Evolutionary conservation across 805 yeast species (phyloP).

Genomic region (Lipomyces mesembrius): DNA sequence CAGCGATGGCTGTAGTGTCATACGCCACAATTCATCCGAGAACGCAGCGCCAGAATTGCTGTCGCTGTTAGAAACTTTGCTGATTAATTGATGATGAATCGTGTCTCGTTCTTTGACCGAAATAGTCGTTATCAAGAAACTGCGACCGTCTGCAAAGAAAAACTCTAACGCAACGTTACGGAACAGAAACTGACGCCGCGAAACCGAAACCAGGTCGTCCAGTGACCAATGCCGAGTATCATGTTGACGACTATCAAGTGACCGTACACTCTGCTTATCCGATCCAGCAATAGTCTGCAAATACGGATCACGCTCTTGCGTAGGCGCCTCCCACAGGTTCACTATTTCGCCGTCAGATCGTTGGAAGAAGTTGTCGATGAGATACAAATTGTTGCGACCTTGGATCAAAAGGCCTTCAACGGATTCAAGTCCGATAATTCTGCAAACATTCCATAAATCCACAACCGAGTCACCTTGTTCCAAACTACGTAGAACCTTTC

Average conservation of each 20-base stretch:
- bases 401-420: constrained; percentile 74
- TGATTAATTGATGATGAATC: constrained; percentile 56
- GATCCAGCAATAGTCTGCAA: constrained; percentile 62
- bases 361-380: constrained; percentile 71
- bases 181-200: constrained; percentile 74
- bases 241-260: constrained; percentile 27
- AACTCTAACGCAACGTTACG: constrained; percentile 82
- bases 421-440: constrained; percentile 75
- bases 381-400: constrained; percentile 67
- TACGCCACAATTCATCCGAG: constrained; percentile 35
- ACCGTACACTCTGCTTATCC: constrained; percentile 43
- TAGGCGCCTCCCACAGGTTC: constrained; percentile 69
- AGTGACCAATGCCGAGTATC: constrained; percentile 57
- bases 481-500: constrained; percentile 72
- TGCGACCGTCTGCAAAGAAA: constrained; percentile 73
- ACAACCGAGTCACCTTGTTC: constrained; percentile 71
- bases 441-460: constrained; percentile 76
- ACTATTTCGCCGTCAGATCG: constrained; percentile 58
- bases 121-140: constrained; percentile 69
- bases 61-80: constrained; percentile 52
- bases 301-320: constrained; percentile 66
- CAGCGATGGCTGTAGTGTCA: constrained; percentile 33
- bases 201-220: constrained; percentile 61
- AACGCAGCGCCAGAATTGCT: constrained; percentile 41
- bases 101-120: constrained; percentile 59